Evolutionary conservation across 2,329 filamentous ascomycete genomes (phyloP).

Genomic region (Fusarium cyanostomum): DNA sequence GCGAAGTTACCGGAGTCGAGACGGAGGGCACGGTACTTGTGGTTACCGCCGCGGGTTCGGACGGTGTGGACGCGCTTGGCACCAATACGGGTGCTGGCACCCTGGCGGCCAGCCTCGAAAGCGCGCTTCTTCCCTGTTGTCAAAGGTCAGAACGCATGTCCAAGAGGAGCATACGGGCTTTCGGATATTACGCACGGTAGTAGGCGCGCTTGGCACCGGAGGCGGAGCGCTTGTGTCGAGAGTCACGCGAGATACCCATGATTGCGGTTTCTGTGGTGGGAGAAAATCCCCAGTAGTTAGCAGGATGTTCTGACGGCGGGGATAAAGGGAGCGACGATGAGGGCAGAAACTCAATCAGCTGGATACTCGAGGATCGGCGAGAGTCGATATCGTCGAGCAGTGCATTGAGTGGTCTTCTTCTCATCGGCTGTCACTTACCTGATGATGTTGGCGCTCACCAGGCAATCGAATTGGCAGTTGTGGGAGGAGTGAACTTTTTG

Average conservation of each 20-base stretch:
- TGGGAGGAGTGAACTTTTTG: slow-evolving; percentile 52
- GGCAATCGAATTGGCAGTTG: slow-evolving; percentile 58
- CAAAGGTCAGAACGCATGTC: slow-evolving; percentile 78
- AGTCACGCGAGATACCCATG: slow-evolving; percentile 99
- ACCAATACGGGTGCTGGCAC: slow-evolving; percentile 99
- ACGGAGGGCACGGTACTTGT: slow-evolving; percentile 99
- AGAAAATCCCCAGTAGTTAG: slow-evolving; percentile 39
- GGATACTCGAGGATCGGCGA: slow-evolving; percentile 33
- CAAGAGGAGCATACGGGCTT: slow-evolving; percentile 70
- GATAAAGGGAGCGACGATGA: slow-evolving; percentile 6
- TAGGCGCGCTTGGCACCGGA: slow-evolving; percentile 97
- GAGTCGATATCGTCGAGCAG: slow-evolving; percentile 38
- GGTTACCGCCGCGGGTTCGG: slow-evolving; percentile 97
- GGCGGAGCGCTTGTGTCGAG: slow-evolving; percentile 99
- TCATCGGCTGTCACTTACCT: slow-evolving; percentile 53
- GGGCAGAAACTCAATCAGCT: slow-evolving; percentile 35
- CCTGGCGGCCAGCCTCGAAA: slow-evolving; percentile 99
- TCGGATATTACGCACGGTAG: slow-evolving; percentile 79
- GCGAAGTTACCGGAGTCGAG: slow-evolving; percentile 99
- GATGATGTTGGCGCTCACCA: slow-evolving; percentile 59
- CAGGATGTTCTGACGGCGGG: slow-evolving; percentile 4
- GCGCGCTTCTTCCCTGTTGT: slow-evolving; percentile 91
- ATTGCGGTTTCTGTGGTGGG: slow-evolving; percentile 73
- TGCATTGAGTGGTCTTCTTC: slow-evolving; percentile 34
- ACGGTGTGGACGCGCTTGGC: slow-evolving; percentile 96